Evolutionary conservation across 1,284 basidiomycete species (phyloP), one percentile per base, ranked within the genome.

Genomic region (Puccinia horiana): DNA sequence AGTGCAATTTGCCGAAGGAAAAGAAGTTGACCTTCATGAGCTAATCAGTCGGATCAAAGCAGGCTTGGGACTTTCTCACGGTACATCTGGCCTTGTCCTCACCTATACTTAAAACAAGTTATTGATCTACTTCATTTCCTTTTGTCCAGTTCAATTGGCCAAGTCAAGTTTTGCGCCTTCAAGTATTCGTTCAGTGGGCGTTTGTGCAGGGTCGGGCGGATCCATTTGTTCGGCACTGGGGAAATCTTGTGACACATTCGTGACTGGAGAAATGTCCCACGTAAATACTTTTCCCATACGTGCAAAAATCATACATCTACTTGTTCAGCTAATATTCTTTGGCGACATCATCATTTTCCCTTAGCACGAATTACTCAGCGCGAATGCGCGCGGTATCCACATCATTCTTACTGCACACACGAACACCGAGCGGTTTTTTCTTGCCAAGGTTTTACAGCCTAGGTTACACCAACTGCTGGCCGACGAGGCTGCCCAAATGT

Each of bases 261-360:
- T 81, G 56, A 81, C 79, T 23, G 79, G 79, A 20, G 79, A 81
- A 74, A 81, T 81, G 79, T 81, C 79, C 42, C 79, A 81, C 47
- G 79, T 81, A 42, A 79, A 18, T 35, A 23, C 32, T 40, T 79
- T 79, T 44, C 52, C 29, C 49, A 18, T 35, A n/a, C 47, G 44
- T n/a, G 11, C 14, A 12, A 32, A 20, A 69, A 16, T 47, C 37
- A 12, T 12, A 40, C 65, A 18, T 76, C 26, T 8, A 23, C 42
- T 75, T 35, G 37, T 54, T 35, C 1, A 69, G 44, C 69, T 72
- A 49, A 72, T 9, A 47, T 16, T 49, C 16, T 47, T 72, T 6
- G 11, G 12, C 26, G 16, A 29, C 11, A 54, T 75, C 40, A 6
- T 23, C 29, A 26, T 26, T 49, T 54, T 65, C 32, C 69, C 23